phyloP scores from a whole-genome alignment of 176 grass and related monocot genomes.

The Musa acuminata region DNA sequence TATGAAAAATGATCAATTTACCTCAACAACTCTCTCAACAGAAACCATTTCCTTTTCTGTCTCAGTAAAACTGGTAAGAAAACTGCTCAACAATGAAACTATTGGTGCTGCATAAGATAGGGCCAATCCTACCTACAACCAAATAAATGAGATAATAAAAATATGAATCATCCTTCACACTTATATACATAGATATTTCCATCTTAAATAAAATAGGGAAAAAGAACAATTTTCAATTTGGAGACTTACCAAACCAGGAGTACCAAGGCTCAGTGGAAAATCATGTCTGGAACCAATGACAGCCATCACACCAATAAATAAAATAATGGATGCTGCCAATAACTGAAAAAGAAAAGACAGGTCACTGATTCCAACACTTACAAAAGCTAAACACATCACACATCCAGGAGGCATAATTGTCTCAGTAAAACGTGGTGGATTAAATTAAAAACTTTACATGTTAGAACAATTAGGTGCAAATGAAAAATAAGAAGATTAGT shows the following conservation, averaged over 20 bases:
- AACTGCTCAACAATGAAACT: conserved; percentile 80
- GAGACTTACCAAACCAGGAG: conserved; percentile 70
- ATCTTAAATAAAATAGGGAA: neutral
- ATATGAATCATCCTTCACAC: conserved; percentile 3
- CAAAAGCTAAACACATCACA: conserved; percentile 3
- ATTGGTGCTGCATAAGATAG: conserved; percentile 86
- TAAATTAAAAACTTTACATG: neutral
- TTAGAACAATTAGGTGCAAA: neutral
- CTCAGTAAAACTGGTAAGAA: conserved; percentile 88
- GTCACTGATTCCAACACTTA: conserved; percentile 19
- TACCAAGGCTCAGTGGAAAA: conserved; percentile 51
- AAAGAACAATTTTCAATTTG: neutral
- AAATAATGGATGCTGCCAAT: conserved; percentile 75
- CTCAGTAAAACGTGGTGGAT: neutral
- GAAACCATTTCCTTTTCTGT: conserved; percentile 98
- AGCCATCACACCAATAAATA: conserved; percentile 82
- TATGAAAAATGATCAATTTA: conserved; percentile 15
- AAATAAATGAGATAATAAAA: conserved; percentile 11
- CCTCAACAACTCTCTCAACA: conserved; percentile 85
- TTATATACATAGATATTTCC: no score
- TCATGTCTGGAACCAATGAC: conserved; percentile 38
- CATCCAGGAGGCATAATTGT: neutral
- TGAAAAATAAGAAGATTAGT: conserved; percentile 25
- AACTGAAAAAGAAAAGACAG: conserved; percentile 41
- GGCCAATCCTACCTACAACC: conserved; percentile 64